Base-by-base conservation (phyloP, 148 eudicot species). In the Tetragonia tetragonoides region DNA sequence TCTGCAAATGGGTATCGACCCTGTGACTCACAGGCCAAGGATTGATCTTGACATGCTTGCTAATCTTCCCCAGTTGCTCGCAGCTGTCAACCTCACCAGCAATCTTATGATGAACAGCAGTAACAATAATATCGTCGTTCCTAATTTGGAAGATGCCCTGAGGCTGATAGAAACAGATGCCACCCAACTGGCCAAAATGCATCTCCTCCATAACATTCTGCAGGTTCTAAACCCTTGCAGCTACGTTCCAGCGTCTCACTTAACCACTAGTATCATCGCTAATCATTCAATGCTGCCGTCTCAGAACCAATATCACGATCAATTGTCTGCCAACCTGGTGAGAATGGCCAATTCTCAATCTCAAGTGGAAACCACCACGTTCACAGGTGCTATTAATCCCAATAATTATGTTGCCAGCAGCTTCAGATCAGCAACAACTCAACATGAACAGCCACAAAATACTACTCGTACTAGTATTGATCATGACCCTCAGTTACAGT, bases 1-100 rank as follows among this genome's bases (percentile, higher is more conserved):
- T 17, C 86, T 89, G 4, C 90, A 85, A n/a, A 89, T 82, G 87
- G 92, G 92, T 24, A 87, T 89, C 5, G 92, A 89, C 75, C 92
- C 92, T 1, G 83, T 85, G 15, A 89, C 90, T 47, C 90, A 89
- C 77, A 83, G 75, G 65, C 92, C 90, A 54, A 81, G 90, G 77
- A 79, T 84, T 12, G 90, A 87, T 66, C 84, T 89, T 34, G 85
- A 84, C 47, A 63, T 89, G 68, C 77, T 89, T 1, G 83, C 88
- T 2, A 80, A 83, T 70, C 85, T 89, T 14, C 87, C 92, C 72
- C 92, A 87, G 39, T 64, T 89, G 40, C 76, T 88, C 37, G 75
- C 80, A 18, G 78, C 78, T 17, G 77, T 80, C 49, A 76, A 69
- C 57, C 71, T 76, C 44, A 66, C 69, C 63, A 75, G 37, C 53